Base-by-base conservation (phyloP, 306 rosid species). In the Canavalia gladiata region DNA sequence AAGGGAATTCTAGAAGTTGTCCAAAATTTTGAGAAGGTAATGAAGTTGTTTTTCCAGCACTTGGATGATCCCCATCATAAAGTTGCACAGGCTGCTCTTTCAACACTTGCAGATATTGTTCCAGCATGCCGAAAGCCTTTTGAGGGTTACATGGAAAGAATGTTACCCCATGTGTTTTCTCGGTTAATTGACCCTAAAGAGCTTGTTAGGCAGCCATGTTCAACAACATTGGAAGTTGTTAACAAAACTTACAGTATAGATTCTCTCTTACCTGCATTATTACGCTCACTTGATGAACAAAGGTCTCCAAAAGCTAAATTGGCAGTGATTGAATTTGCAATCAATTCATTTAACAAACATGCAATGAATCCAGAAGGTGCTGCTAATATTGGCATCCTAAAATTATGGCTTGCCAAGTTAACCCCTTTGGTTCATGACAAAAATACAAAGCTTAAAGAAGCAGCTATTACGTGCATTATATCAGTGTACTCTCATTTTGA, bases 31-130 rank as follows among this genome's bases (percentile, higher is more conserved):
- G 99, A 96, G 91, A 96, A 96, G 92, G 98, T 96, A 43, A 96
- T 96, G 99, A 96, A 96, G 87, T 86, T 96, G 85, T 96, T 94
- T 87, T 96, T 96, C 89, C 97, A 94, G 87, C 99, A 96, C 83
- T 88, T 96, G 89, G 99, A 96, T 84, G 99, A 96, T 83, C 99
- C 99, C 67, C 99, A 96, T 86, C 98, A 96, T 82, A 96, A 96
- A 90, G 97, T 96, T 87, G 98, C 99, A 43, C 99, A 96, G 83
- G 99, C 99, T 74, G 99, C 99, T 77, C 99, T 96, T 79, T 91
- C 97, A 78, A 94, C 99, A 29, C 97, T 96, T 25, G 91, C 99
- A 11, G 98, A 96, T 86, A 83, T 96, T 49, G 89, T 96, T 90
- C 94, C 97, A 80, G 84, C 97, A 69, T 96, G 98, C 85, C 90